A percentile compares a stretch with the other conserved stretches of the same genome.
phyloP scores from a whole-genome alignment of 768 basidiomycete genomes.

The Russula abietina region DNA sequence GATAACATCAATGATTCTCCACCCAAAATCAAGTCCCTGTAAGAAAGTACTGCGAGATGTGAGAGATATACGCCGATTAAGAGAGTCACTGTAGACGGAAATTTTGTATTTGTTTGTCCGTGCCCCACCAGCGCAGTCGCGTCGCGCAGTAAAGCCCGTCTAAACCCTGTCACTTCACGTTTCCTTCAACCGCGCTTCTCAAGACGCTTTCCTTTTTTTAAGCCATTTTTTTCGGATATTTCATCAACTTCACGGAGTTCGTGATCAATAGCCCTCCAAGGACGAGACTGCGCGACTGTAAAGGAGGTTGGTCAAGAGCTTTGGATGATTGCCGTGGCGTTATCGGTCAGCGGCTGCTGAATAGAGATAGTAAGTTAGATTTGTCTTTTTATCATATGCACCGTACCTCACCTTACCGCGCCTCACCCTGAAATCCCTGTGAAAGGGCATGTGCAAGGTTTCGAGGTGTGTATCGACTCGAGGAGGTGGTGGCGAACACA shows the following conservation, averaged over 20 bases:
- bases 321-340: slow-evolving; percentile 90
- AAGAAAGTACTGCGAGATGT: too few relatives aligned
- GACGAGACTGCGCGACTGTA: slow-evolving; percentile 91
- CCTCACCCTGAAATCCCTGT: too few relatives aligned
- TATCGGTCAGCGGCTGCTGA: slow-evolving; percentile 72
- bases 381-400: neutral
- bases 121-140: too few relatives aligned
- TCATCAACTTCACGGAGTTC: slow-evolving; percentile 93
- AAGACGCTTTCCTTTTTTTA: too few relatives aligned
- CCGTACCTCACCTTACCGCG: neutral
- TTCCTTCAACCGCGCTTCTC: too few relatives aligned
- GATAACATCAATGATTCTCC: too few relatives aligned
- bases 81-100: too few relatives aligned
- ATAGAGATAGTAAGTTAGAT: slow-evolving; percentile 83
- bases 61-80: too few relatives aligned
- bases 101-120: too few relatives aligned
- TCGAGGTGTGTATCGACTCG: neutral
- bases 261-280: slow-evolving; percentile 77
- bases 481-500: neutral
- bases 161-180: too few relatives aligned
- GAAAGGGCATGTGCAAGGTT: neutral
- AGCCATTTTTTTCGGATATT: slow-evolving; percentile 32
- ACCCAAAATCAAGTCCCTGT: too few relatives aligned
- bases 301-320: slow-evolving; percentile 96
- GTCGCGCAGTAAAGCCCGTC: too few relatives aligned